Base-by-base conservation (phyloP, 768 basidiomycete species). In the Hydnomerulius pinastri region DNA sequence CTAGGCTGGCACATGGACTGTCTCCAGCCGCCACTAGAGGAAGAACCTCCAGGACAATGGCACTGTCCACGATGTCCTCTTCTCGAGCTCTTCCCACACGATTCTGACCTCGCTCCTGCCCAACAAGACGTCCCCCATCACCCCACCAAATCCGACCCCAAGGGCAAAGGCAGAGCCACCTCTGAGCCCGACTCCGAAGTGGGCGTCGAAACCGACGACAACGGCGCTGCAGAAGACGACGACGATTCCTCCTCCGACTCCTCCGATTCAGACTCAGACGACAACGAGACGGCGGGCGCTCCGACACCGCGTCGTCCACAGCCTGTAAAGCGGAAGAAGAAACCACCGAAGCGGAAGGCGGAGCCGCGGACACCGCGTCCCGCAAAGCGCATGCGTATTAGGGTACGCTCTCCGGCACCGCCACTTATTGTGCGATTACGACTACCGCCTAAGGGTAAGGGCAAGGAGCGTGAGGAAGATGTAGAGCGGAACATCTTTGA, bases 1-100 rank as follows among this genome's bases (percentile, higher is more conserved):
- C 35, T 55, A 86, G 91, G 90, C 29, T 92, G 89, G 88, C 91
- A 94, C 68, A 83, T 85, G 77, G 80, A 85, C 56, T 94, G 90
- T 66, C 76, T 93, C 48, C 58, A 71, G 30, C 92, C 93, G 28
- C 85, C 89, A 0, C 71, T 97, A 13, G 70, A 77, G 47, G 74
- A 81, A 50, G 74, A 83, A 28, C 94, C 94, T 2, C 78, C 83
- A 30, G 92, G 91, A 58, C 76, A 77, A 65, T 93, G 87, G 88
- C 77, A 81, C 59, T 92, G 90, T 66, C 87, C 87, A 21, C 51
- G 66, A 24, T 92, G 90, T 63, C 77, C 76, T 17, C 70, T 69
- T 33, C 53, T 69, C 36, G 52, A 59, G 29, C 28, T 55, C 1
- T 50, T 57, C 40, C 57, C 40, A 21, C 54, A 45, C 4, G 23